These are phyloP conservation scores for Kwoniella sp. DNA, from an alignment of 768 basidiomycete genomes.

Conservation along the genomic window DNA sequence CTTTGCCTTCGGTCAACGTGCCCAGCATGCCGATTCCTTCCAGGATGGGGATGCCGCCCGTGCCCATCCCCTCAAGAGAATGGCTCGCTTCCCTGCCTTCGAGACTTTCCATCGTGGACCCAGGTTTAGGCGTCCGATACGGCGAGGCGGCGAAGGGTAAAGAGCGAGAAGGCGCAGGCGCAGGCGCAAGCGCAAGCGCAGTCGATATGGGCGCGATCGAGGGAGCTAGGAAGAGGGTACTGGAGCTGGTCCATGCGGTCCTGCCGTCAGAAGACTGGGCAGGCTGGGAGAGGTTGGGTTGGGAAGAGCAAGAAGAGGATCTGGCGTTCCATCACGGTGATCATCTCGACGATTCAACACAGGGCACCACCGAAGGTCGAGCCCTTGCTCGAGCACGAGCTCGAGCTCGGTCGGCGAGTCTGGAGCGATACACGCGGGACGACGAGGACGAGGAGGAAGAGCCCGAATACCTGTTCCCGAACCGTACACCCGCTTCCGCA, in stretches of 20 bases:
- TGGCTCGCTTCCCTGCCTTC: conserved; percentile 27
- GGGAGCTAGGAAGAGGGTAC: conserved; percentile 39
- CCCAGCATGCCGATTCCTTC: conserved; percentile 20
- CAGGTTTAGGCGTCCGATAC: conserved; percentile 5
- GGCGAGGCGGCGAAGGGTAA: neutral
- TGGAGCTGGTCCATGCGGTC: conserved; percentile 46
- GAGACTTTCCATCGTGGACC: conserved; percentile 27
- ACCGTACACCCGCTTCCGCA: conserved; percentile 48
- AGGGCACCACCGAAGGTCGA: neutral
- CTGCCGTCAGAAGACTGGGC: conserved; percentile 56
- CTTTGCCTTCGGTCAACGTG: conserved; percentile 16
- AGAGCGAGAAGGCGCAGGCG: neutral
- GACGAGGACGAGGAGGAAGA: conserved; percentile 52
- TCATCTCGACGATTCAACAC: neutral
- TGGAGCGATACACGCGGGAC: conserved; percentile 10
- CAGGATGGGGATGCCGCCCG: conserved; percentile 5
- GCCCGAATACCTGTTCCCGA: conserved; percentile 55
- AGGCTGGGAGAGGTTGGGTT: conserved; percentile 55
- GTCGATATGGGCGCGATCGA: conserved; percentile 26
- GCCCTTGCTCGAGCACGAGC: neutral
- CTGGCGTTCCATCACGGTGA: conserved; percentile 4
- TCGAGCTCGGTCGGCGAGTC: conserved; percentile 16
- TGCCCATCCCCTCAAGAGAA: conserved; percentile 12
- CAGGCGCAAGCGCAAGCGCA: too few species aligned
- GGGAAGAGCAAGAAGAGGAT: conserved; percentile 49